Conservation (phyloP, 805 yeast species). For the Metschnikowia rubicola region DNA sequence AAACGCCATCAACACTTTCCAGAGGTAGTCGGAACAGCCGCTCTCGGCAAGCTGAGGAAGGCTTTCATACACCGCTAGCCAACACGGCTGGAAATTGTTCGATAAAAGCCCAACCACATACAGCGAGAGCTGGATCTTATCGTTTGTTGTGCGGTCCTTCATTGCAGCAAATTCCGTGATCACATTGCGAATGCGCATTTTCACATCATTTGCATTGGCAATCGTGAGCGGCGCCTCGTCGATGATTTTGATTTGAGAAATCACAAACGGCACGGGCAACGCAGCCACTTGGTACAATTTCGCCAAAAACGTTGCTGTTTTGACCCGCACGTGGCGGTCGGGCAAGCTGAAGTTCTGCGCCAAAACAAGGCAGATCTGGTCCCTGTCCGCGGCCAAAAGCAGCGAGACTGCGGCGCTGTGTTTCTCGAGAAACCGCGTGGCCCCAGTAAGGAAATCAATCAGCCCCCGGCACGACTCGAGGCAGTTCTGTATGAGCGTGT, state of each 20-base stretch:
- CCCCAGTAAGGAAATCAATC: conserved; percentile 5
- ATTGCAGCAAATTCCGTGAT: conserved; percentile 36
- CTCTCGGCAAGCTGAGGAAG: conserved; percentile 42
- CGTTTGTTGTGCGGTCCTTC: neutral
- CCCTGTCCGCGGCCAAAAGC: neutral
- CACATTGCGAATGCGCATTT: conserved; percentile 61
- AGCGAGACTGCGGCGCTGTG: neutral
- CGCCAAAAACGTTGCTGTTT: conserved; percentile 48
- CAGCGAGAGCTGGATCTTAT: conserved; percentile 8
- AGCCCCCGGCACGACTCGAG: conserved; percentile 7
- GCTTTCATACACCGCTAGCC: conserved; percentile 71
- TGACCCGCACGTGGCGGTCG: conserved; percentile 47
- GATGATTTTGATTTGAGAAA: conserved; percentile 45
- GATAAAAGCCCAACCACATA: conserved; percentile 60
- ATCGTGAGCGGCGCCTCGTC: conserved; percentile 74
- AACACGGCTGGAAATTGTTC: conserved; percentile 76
- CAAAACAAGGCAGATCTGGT: conserved; percentile 12
- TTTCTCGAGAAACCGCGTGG: conserved; percentile 1
- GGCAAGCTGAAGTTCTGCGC: conserved; percentile 44
- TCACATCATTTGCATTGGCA: conserved; percentile 68
- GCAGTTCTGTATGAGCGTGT: conserved; percentile 1
- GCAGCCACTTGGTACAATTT: conserved; percentile 21
- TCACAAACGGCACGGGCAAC: conserved; percentile 32
- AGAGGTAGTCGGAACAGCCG: conserved; percentile 40
- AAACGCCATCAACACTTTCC: conserved; percentile 50